A percentile compares a stretch with the other conserved stretches of the same genome.
These are phyloP conservation scores for Xanthoconium separans DNA, from an alignment of 1,284 basidiomycete species.

Conservation along the genomic window DNA sequence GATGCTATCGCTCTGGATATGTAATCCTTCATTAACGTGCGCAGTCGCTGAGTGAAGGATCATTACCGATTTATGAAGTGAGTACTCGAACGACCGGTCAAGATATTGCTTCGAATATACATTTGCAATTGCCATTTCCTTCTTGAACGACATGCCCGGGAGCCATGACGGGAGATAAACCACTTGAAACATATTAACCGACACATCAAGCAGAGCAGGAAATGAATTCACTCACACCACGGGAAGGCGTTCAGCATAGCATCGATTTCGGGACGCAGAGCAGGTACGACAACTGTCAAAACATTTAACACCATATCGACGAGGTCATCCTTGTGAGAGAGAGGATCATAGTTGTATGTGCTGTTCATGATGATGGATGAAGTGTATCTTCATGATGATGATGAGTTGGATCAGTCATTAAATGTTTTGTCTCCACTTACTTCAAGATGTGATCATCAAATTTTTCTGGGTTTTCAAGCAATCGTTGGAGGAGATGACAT, in stretches of 20 bases:
- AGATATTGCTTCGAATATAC: background rate
- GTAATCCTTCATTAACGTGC: background rate
- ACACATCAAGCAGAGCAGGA: too few relatives aligned
- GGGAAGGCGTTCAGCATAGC: background rate
- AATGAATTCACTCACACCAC: background rate
- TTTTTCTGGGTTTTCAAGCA: conserved; percentile 28
- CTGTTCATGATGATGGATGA: background rate
- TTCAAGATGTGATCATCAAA: conserved; percentile 2
- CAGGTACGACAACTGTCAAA: background rate
- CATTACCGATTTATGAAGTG: background rate
- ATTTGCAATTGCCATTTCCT: background rate
- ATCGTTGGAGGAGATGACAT: conserved; percentile 10
- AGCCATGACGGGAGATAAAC: background rate
- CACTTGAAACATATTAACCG: background rate
- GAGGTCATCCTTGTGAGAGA: background rate
- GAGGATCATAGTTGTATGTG: background rate
- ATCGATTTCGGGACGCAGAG: background rate
- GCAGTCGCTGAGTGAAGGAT: background rate
- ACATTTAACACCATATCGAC: background rate
- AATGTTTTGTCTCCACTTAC: background rate
- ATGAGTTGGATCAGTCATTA: background rate
- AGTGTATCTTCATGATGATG: background rate
- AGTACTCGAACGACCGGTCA: background rate
- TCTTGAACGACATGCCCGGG: too few relatives aligned
- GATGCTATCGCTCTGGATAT: background rate